Base-by-base conservation (phyloP, 2,329 filamentous ascomycete species). In the Cladosporium colombiae region DNA sequence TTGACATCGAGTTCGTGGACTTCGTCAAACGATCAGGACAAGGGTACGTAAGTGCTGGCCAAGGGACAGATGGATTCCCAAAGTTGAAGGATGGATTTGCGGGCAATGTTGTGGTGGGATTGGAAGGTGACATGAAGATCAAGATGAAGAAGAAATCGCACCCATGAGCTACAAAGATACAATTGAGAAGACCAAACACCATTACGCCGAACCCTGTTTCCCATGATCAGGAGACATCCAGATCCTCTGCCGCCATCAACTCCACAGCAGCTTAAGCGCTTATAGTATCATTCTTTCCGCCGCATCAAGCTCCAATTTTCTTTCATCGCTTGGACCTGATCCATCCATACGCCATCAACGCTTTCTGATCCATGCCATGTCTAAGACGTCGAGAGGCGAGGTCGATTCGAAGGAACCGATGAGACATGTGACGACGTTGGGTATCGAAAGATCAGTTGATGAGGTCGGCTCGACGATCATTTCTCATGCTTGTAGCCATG, bases 31-130 rank as follows among this genome's bases (percentile, higher is more conserved):
- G 25, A 13, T 29, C 23, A 7, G 61, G 50, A 37, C 29, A n/a
- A 37, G 53, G 56, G 14, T 27, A 21, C 11, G 23, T 16, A 21
- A 31, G 49, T 14, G 62, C 57, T 27, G 64, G 40, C 10, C 40
- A 35, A n/a, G 31, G 40, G 7, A 44, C 46, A 55, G 58, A 65
- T 6, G 62, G 65, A 7, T 68, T 69, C 14, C 66, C 65, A 14
- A 63, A 35, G n/a, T 33, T 66, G 31, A 69, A 68, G 60, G 64
- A 67, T 7, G 61, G 61, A 5, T 67, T 62, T 49, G 64, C 68
- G 31, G 68, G 68, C 3, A 69, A 68, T 52, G 64, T 68, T 14
- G 65, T 68, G 7, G 66, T 68, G 18, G 68, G 66, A 3, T 57
- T 68, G n/a, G 60, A 65, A 7, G 66, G 65, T 21, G 66, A 69